Evolutionary conservation across 2,329 filamentous ascomycete genomes (phyloP), one percentile per base, ranked within the genome.

Genomic region (Zasmidium cellare): DNA sequence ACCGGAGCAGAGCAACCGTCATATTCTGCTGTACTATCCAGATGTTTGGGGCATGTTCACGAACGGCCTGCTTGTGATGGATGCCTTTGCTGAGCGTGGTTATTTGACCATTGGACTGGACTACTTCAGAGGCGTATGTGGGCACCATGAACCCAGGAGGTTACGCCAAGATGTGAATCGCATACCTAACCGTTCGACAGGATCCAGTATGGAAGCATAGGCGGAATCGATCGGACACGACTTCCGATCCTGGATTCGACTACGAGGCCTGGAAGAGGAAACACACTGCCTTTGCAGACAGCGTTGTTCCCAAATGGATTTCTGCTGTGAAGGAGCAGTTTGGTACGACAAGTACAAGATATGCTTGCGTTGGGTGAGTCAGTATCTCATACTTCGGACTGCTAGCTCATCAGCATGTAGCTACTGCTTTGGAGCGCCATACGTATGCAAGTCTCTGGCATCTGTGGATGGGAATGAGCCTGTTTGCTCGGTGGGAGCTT

Each of bases 401-500:
- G 7, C 28, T 31, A 7, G 28, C 7, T 31, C 28, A 7, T 31
- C 14, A 7, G 28, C 28, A 7, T 7, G 23, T 25, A 25, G 22
- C 25, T 11, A 50, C 47, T n/a, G 47, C 61, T 75, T 71, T 46
- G 73, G 73, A 1, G 73, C 72, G 0, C 79, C 79, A 9, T 82
- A 78, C 59, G 57, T 60, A 24, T 59, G 46, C 28, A 41, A 60
- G 18, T 65, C 76, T 60, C 67, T 81, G 2, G 73, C 77, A 0
- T n/a, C n/a, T n/a, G 28, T 38, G 20, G 28, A 50, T 3, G 70
- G 71, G 16, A n/a, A n/a, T n/a, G n/a, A n/a, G n/a, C n/a, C n/a
- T n/a, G 63, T 58, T 0, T 72, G 76, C 3, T 64, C 67, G 1
- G 79, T 71, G 0, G 80, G 80, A 1, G 80, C 79, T 1, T 79